phyloP scores from a whole-genome alignment of 257 asterid species.

The Phtheirospermum japonicum region DNA sequence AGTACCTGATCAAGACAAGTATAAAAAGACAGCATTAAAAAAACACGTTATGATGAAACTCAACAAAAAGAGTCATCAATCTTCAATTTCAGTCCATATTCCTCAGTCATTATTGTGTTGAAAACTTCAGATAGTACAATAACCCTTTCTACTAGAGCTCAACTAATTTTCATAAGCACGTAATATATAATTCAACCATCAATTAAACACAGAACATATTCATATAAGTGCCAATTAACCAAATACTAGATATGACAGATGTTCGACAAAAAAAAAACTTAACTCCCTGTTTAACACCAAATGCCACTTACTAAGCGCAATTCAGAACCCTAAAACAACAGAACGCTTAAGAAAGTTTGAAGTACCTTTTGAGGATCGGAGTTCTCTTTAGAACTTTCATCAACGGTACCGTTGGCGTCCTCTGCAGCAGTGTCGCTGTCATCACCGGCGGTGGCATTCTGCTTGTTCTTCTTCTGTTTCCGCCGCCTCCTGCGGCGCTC shows the following conservation, averaged over 20 bases:
- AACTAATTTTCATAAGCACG: neutral
- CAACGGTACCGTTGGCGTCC: slow-evolving; percentile 30
- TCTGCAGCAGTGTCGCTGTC: slow-evolving; percentile 53
- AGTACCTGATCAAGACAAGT: neutral
- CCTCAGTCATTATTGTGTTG: neutral
- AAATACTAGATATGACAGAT: neutral
- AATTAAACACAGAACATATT: neutral
- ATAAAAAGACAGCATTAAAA: neutral
- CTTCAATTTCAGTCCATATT: neutral
- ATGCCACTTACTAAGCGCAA: neutral
- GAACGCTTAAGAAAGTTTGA: neutral
- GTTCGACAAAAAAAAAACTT: neutral
- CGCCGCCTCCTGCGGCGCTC: slow-evolving; percentile 90
- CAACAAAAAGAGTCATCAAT: neutral
- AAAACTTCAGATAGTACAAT: neutral
- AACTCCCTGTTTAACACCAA: neutral
- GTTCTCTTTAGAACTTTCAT: slow-evolving; percentile 62
- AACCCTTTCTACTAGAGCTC: neutral
- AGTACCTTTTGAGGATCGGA: slow-evolving; percentile 67
- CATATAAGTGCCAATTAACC: neutral
- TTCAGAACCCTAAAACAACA: neutral
- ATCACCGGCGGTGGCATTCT: slow-evolving; percentile 41
- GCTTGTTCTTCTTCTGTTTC: slow-evolving; percentile 85
- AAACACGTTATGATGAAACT: neutral
- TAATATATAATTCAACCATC: neutral